These are phyloP conservation scores for Colletotrichum musicola DNA, from an alignment of 2,329 filamentous ascomycete genomes.

Conservation along the genomic window DNA sequence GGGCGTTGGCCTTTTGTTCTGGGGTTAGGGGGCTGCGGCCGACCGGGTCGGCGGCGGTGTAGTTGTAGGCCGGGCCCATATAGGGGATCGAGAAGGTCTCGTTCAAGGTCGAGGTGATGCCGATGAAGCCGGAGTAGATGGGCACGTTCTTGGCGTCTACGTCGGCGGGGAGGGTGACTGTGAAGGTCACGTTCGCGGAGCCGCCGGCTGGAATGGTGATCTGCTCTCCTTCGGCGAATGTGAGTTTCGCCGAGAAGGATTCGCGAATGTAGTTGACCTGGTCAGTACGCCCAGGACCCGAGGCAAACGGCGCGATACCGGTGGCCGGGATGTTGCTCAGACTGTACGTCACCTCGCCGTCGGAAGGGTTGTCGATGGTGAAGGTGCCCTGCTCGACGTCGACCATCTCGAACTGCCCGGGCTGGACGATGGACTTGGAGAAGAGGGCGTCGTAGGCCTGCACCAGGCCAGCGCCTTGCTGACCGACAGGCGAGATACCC, in stretches of 20 bases:
- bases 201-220: conserved; percentile 58
- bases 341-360: conserved; percentile 61
- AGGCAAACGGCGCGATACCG: conserved; percentile 65
- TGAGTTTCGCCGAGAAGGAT: conserved; percentile 59
- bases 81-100: conserved; percentile 54
- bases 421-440: conserved; percentile 52
- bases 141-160: conserved; percentile 51
- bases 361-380: conserved; percentile 66
- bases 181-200: conserved; percentile 59
- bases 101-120: conserved; percentile 50
- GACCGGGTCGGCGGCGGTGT: conserved; percentile 51
- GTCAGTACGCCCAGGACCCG: conserved; percentile 10
- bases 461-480: conserved; percentile 34
- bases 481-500: conserved; percentile 13
- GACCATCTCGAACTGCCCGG: conserved; percentile 73
- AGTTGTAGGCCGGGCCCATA: conserved; percentile 53
- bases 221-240: conserved; percentile 50
- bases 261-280: conserved; percentile 28
- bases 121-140: conserved; percentile 57
- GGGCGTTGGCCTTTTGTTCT: not conserved
- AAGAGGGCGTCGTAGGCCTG: conserved; percentile 30
- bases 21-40: not conserved
- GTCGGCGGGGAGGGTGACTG: conserved; percentile 53
- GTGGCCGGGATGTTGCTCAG: conserved; percentile 63
- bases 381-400: conserved; percentile 65